These are phyloP conservation scores for Astraeus odoratus DNA, from an alignment of 768 basidiomycete species.

Conservation along the genomic window DNA sequence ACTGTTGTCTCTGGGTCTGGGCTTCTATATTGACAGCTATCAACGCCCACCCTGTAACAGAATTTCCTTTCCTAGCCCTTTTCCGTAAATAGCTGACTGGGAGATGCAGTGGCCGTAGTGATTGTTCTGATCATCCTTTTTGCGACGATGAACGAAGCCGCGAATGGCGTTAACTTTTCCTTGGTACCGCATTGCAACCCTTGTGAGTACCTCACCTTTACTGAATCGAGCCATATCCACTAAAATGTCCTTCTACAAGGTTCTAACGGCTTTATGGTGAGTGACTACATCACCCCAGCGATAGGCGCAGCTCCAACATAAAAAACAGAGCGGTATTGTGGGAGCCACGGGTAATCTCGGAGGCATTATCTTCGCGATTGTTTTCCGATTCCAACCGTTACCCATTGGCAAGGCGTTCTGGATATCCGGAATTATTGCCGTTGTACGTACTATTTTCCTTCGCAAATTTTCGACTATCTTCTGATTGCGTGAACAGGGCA, in stretches of 20 bases:
- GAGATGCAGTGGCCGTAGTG: slow-evolving; percentile 23
- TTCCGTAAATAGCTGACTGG: background rate
- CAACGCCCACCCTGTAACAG: slow-evolving; percentile 14
- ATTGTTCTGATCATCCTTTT: slow-evolving; percentile 36
- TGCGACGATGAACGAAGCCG: slow-evolving; percentile 34
- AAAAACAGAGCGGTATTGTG: slow-evolving; percentile 29
- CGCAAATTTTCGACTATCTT: background rate
- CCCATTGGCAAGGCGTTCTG: slow-evolving; percentile 38
- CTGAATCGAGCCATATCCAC: background rate
- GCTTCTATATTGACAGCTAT: slow-evolving; percentile 33
- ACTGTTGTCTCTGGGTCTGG: slow-evolving; percentile 36
- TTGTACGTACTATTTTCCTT: slow-evolving; percentile 17
- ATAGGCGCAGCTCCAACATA: background rate
- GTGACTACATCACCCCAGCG: background rate
- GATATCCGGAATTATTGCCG: slow-evolving; percentile 38
- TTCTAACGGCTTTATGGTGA: slow-evolving; percentile 31
- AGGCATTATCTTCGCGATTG: slow-evolving; percentile 41
- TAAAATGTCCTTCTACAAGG: slow-evolving; percentile 3
- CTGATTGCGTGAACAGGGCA: slow-evolving; percentile 7
- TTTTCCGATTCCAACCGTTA: slow-evolving; percentile 39
- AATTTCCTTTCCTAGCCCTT: background rate
- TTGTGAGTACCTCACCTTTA: slow-evolving; percentile 22
- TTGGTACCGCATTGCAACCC: slow-evolving; percentile 45
- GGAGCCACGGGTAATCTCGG: slow-evolving; percentile 36
- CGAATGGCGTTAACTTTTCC: slow-evolving; percentile 46